Base-by-base conservation (phyloP, 1,284 basidiomycete genomes). In the Spongispora temasekensis region DNA sequence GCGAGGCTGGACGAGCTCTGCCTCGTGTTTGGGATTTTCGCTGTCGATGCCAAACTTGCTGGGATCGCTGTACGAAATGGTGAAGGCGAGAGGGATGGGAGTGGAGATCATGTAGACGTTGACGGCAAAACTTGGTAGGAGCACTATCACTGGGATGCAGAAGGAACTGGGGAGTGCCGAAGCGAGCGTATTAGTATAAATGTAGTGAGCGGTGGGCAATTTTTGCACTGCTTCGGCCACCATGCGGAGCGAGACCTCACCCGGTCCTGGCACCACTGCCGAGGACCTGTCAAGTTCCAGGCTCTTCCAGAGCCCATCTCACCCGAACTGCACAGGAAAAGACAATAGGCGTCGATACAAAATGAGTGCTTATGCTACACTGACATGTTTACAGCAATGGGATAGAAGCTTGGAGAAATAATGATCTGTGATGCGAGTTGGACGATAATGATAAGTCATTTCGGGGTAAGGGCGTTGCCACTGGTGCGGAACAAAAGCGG, bases 51-150 rank as follows among this genome's bases (percentile, higher is more conserved):
- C 40, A n/a, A 21, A 32, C 55, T 58, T 65, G 52, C 30, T 23
- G 5, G 40, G 58, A 50, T 56, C 13, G 51, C 15, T 50, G 57
- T 23, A 51, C 6, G 53, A 51, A 28, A 35, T 3, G 37, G 58
- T 52, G 57, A 64, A 57, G 3, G 44, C 27, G 31, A 61, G 59
- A 3, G 64, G 63, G 3, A 60, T 32, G 17, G 55, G 64, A 23
- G 56, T 17, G 25, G 60, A 72, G n/a, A 69, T 65, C 74, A 75
- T n/a, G n/a, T n/a, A n/a, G n/a, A 48, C 46, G 27, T 48, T 73
- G 51, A 55, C 21, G 56, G 35, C 21, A 48, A 15, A 44, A 51
- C 44, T 52, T 31, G 50, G 42, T 21, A 58, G 34, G 46, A 48
- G 56, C 27, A 54, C 51, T 67, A 56, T 19, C 52, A 40, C 61